Conservation (phyloP, 768 basidiomycete genomes). For the Clathrus columnatus region DNA sequence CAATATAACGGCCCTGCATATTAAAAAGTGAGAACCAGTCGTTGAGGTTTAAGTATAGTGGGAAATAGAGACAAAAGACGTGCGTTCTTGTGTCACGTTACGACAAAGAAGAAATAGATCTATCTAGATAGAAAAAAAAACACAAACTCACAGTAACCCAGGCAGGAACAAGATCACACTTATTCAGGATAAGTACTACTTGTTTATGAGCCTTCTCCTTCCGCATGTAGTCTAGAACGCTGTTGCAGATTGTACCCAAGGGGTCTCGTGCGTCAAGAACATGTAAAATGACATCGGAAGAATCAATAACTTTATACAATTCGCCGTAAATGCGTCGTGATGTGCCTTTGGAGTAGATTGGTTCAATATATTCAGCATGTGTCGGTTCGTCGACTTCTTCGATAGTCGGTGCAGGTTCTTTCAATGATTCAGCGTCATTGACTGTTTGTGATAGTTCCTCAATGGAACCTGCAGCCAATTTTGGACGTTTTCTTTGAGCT, state of each 20-base stretch:
- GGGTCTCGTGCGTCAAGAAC: slow-evolving; percentile 95
- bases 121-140: not conserved
- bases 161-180: slow-evolving; percentile 96
- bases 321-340: slow-evolving; percentile 95
- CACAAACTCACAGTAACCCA: slow-evolving; percentile 84
- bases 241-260: slow-evolving; percentile 58
- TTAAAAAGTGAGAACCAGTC: too few species aligned
- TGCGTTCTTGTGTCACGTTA: too few species aligned
- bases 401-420: slow-evolving; percentile 14
- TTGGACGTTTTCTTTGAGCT: slow-evolving; percentile 85
- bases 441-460: slow-evolving; percentile 76
- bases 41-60: not conserved
- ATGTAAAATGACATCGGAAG: slow-evolving; percentile 92
- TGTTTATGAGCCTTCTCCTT: slow-evolving; percentile 99
- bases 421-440: slow-evolving; percentile 39
- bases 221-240: slow-evolving; percentile 82
- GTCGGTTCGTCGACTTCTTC: slow-evolving; percentile 38
- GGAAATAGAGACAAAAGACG: too few species aligned
- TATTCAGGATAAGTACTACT: slow-evolving; percentile 93
- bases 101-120: too few species aligned
- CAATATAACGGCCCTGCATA: slow-evolving; percentile 90
- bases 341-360: slow-evolving; percentile 92
- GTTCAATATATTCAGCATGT: slow-evolving; percentile 76
- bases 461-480: slow-evolving; percentile 81
- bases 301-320: slow-evolving; percentile 98